Evolutionary conservation across 2,329 filamentous ascomycete genomes (phyloP).

Genomic region (Colletotrichum zoysiae): DNA sequence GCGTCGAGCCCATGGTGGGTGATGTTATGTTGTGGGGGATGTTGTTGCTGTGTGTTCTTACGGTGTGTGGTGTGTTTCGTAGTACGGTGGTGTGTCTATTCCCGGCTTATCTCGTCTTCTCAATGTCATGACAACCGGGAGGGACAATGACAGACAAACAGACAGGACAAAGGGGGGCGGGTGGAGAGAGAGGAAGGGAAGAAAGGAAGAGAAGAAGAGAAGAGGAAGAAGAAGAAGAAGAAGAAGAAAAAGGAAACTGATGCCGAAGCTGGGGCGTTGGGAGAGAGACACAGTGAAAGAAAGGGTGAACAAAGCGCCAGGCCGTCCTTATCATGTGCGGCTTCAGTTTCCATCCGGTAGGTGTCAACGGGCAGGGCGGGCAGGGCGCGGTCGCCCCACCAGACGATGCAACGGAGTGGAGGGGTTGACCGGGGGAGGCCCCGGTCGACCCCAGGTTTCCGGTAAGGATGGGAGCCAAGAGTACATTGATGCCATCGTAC

Average conservation of each 20-base stretch:
- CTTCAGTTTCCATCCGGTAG: neutral
- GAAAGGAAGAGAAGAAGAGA: neutral
- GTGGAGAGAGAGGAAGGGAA: neutral
- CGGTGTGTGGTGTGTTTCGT: neutral
- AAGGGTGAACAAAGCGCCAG: slow-evolving; percentile 23
- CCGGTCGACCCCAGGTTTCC: slow-evolving; percentile 19
- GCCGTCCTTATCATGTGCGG: slow-evolving; percentile 22
- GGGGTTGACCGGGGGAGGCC: slow-evolving; percentile 36
- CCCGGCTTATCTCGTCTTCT: neutral
- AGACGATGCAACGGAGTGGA: slow-evolving; percentile 5
- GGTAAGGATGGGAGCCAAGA: neutral
- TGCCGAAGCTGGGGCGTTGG: neutral
- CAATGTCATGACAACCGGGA: slow-evolving; percentile 4
- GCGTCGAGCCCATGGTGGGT: slow-evolving; percentile 35
- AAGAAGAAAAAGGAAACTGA: neutral
- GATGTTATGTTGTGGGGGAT: too few relatives aligned
- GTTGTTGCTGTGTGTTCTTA: too few relatives aligned
- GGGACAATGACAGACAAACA: neutral
- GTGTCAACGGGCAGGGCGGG: slow-evolving; percentile 2
- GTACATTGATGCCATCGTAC: neutral
- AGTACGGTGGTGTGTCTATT: neutral
- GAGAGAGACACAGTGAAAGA: too few relatives aligned
- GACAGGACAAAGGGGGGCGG: too few relatives aligned
- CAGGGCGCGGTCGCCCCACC: slow-evolving; percentile 19
- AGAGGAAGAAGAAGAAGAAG: neutral